phyloP scores from a whole-genome alignment of 1,139 yeast genomes.

The Candida sp. region DNA sequence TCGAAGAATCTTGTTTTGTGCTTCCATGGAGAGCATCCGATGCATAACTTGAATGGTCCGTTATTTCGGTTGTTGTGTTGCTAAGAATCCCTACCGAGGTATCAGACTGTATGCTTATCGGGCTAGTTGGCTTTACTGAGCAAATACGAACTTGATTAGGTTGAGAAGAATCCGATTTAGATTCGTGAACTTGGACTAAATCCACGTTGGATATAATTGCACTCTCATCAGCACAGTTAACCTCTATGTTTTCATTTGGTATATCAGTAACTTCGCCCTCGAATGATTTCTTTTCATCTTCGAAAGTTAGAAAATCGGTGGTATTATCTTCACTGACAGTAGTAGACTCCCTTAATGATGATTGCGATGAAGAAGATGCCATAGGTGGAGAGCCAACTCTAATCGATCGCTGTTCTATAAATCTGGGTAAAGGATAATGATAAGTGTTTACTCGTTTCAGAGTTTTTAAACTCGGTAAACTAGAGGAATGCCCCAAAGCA shows the following conservation, averaged over 20 bases:
- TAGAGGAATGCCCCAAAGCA: constrained; percentile 36
- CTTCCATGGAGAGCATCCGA: constrained; percentile 11
- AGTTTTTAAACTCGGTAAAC: constrained; percentile 32
- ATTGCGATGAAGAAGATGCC: constrained; percentile 1
- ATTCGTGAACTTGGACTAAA: not conserved
- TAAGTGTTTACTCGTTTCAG: constrained; percentile 3
- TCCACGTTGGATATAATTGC: no score
- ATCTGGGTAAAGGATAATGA: constrained; percentile 4
- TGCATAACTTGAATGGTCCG: constrained; percentile 29
- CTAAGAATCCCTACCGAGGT: constrained; percentile 28
- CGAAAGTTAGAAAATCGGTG: not conserved
- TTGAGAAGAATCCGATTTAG: not conserved
- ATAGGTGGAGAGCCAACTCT: constrained; percentile 3
- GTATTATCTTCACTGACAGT: not conserved
- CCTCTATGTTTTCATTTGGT: not conserved
- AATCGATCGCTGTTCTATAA: not conserved
- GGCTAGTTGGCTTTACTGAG: constrained; percentile 17
- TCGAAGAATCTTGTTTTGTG: constrained; percentile 1
- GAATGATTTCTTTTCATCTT: not conserved
- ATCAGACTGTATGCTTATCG: constrained; percentile 25
- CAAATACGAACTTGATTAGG: not conserved
- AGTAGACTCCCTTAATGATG: constrained; percentile 1
- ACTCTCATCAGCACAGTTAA: not conserved
- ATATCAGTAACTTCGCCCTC: not conserved
- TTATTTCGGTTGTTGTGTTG: constrained; percentile 28